Evolutionary conservation across 108 stramenopile species (phyloP).

Genomic region (Skeletonema tropicum): DNA sequence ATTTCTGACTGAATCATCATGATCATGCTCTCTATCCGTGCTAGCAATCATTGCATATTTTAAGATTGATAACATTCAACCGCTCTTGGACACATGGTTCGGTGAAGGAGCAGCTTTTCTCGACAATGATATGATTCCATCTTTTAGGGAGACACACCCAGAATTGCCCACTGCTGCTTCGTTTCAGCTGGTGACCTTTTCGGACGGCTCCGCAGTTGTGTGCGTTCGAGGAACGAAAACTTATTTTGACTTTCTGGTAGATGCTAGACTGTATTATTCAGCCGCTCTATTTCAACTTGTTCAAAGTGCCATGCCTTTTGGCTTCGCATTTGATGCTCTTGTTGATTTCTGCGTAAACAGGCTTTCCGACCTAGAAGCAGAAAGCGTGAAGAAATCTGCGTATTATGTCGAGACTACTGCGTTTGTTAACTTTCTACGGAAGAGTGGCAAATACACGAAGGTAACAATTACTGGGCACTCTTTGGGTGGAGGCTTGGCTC

Average conservation of each 20-base stretch:
- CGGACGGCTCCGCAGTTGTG: conserved; percentile 6
- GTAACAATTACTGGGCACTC: conserved; percentile 41
- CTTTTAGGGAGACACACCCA: not conserved
- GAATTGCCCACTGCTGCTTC: not conserved
- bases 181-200: conserved; percentile 15
- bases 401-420: conserved; percentile 34
- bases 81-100: conserved; percentile 12
- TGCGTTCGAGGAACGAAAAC: conserved; percentile 10
- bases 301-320: conserved; percentile 18
- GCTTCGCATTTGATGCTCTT: conserved; percentile 1
- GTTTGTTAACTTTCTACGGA: conserved; percentile 24
- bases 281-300: conserved; percentile 17
- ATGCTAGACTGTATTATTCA: conserved; percentile 20
- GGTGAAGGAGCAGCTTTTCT: conserved; percentile 6
- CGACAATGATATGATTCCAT: not conserved
- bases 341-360: not conserved
- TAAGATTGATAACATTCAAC: conserved; percentile 7
- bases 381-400: conserved; percentile 23
- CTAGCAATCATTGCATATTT: conserved; percentile 17
- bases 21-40: not conserved
- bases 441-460: conserved; percentile 7
- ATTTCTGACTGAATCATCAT: not conserved
- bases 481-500: conserved; percentile 43
- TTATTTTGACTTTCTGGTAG: conserved; percentile 18
- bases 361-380: conserved; percentile 4